Conservation (phyloP, 2,329 filamentous ascomycete species). For the Cadophora sp. region DNA sequence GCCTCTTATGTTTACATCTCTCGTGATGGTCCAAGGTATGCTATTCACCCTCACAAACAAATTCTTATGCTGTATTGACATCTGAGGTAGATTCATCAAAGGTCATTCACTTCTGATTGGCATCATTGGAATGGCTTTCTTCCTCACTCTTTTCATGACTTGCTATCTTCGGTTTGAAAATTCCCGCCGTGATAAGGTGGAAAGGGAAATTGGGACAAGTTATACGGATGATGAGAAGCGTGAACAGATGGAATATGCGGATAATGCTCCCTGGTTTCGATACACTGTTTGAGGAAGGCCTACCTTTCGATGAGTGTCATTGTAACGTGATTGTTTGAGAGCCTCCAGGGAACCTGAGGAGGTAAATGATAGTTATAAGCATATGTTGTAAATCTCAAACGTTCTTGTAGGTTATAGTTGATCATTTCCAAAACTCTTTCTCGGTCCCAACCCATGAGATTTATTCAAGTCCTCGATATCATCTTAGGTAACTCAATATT, state of each 20-base stretch:
- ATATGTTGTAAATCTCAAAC: too few species aligned
- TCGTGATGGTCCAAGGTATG: conserved; percentile 21
- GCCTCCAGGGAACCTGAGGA: too few species aligned
- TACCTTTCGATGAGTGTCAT: background rate
- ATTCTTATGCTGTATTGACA: background rate
- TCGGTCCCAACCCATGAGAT: too few species aligned
- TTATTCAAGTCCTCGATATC: too few species aligned
- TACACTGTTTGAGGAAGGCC: conserved; percentile 20
- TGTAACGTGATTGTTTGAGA: background rate
- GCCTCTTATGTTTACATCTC: conserved; percentile 30
- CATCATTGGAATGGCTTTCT: conserved; percentile 45
- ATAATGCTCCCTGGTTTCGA: conserved; percentile 28
- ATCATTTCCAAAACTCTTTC: too few species aligned
- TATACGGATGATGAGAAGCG: conserved; percentile 21
- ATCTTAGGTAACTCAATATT: too few species aligned
- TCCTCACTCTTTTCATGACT: conserved; percentile 49
- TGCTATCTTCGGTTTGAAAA: conserved; percentile 53
- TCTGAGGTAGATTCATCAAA: conserved; percentile 24
- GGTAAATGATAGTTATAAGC: too few species aligned
- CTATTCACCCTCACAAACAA: too few species aligned
- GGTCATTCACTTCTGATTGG: conserved; percentile 39
- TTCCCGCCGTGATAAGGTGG: conserved; percentile 48
- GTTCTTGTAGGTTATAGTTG: too few species aligned
- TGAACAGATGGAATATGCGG: conserved; percentile 24
- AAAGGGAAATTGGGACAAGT: background rate